Conservation (phyloP, 2,329 filamentous ascomycete genomes). For the Fusarium lateritium region DNA sequence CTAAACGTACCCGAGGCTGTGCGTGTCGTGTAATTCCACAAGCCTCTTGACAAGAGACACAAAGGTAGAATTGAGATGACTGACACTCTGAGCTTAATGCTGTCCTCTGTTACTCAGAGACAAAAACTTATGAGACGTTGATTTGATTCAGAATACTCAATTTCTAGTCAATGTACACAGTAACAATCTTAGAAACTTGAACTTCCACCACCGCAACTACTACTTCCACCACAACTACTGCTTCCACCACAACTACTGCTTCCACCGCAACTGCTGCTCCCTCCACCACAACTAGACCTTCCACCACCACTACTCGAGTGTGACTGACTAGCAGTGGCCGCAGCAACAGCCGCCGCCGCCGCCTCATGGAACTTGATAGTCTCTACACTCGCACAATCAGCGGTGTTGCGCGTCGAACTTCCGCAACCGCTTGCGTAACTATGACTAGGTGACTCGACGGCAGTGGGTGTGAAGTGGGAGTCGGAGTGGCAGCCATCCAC, state of each 20-base stretch:
- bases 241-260: conserved; percentile 8
- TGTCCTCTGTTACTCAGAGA: background rate
- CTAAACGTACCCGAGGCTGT: background rate
- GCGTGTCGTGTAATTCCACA: background rate
- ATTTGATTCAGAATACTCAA: background rate
- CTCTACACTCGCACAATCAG: conserved; percentile 36
- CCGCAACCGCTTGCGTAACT: conserved; percentile 37
- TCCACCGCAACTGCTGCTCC: conserved; percentile 21
- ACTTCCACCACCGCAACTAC: conserved; percentile 21
- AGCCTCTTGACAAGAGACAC: background rate
- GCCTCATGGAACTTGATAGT: conserved; percentile 23
- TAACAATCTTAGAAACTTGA: background rate
- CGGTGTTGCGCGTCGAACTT: conserved; percentile 21
- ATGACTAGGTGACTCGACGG: conserved; percentile 10
- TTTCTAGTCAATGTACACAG: background rate
- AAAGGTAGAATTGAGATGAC: background rate
- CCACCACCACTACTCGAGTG: conserved; percentile 1
- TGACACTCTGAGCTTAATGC: too few species aligned
- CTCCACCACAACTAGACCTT: conserved; percentile 14
- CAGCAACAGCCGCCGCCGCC: conserved; percentile 16
- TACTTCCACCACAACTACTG: conserved; percentile 28
- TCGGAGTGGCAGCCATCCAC: conserved; percentile 25
- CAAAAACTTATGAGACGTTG: background rate
- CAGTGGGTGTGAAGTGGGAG: conserved; percentile 34
- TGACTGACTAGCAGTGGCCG: conserved; percentile 7